Percentiles rank a stretch among this genome's conserved stretches.
phyloP scores from a whole-genome alignment of 2,329 filamentous ascomycete genomes.

The Talaromyces pinophilus region DNA sequence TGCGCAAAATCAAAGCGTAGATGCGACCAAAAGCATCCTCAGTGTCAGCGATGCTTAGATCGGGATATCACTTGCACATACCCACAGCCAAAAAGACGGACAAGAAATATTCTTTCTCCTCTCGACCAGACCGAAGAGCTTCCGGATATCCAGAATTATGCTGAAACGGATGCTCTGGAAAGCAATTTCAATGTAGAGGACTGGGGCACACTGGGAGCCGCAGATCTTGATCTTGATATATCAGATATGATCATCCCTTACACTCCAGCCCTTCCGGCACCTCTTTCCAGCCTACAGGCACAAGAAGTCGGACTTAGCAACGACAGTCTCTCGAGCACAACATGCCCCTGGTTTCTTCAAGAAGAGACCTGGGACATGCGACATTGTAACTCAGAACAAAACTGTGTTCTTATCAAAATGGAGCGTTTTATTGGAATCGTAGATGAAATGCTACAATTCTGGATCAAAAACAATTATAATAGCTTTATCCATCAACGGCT shows the following conservation, averaged over 20 bases:
- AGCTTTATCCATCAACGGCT: constrained; percentile 1
- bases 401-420: not conserved
- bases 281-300: not conserved
- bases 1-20: constrained; percentile 6
- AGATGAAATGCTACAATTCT: not conserved
- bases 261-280: not conserved
- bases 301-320: not conserved
- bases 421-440: not conserved
- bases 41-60: not conserved
- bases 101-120: not conserved
- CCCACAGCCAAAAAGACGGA: not conserved
- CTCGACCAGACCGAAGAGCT: not conserved
- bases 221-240: not conserved
- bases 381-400: not conserved
- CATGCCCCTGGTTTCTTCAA: not conserved
- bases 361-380: not conserved
- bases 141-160: not conserved
- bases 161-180: not conserved
- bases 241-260: not conserved
- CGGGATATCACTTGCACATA: not conserved
- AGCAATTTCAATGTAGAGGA: not conserved
- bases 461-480: not conserved
- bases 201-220: not conserved
- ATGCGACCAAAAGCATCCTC: not conserved
- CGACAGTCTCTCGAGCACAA: not conserved